A percentile compares a stretch with the other conserved stretches of the same genome.
Evolutionary conservation across 306 rosid genomes (phyloP).

Genomic region (Sechiopsis laciniata): DNA sequence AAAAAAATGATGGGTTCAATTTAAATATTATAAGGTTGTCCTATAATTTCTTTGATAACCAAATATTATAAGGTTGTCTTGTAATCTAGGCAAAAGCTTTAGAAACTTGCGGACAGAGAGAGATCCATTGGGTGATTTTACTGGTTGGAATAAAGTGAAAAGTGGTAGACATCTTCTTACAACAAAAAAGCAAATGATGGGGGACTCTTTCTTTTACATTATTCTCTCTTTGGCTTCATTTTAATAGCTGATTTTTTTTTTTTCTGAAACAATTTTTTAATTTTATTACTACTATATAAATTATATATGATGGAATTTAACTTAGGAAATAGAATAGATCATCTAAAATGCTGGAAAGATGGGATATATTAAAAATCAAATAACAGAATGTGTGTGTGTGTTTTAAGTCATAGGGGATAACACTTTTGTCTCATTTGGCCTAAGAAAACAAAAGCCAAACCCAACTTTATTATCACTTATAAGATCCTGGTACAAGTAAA

Average conservation of each 20-base stretch:
- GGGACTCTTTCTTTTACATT: slow-evolving; percentile 21
- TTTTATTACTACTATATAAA: no score
- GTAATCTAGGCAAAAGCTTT: background rate
- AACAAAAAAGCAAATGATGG: slow-evolving; percentile 21
- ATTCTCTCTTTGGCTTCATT: background rate
- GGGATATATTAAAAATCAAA: background rate
- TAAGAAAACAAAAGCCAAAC: slow-evolving; percentile 25
- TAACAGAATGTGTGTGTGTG: slow-evolving; percentile 5
- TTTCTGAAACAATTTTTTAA: background rate
- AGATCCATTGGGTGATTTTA: slow-evolving; percentile 16
- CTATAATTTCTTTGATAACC: no score
- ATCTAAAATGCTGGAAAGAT: slow-evolving; percentile 19
- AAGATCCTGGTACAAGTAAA: slow-evolving; percentile 68
- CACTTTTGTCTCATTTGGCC: slow-evolving; percentile 60
- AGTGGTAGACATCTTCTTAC: slow-evolving; percentile 55
- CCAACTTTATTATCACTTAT: slow-evolving; percentile 33
- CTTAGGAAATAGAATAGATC: slow-evolving; percentile 20
- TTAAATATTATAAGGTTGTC: no score
- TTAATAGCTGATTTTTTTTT: background rate
- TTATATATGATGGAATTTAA: background rate
- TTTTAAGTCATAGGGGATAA: slow-evolving; percentile 21
- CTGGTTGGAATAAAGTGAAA: slow-evolving; percentile 66
- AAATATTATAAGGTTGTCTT: no score
- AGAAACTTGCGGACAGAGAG: slow-evolving; percentile 1
- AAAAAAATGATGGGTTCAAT: no score